Base-by-base conservation (phyloP, 371 early-diverging fungal genomes). In the Rhizomucor pusillus region DNA sequence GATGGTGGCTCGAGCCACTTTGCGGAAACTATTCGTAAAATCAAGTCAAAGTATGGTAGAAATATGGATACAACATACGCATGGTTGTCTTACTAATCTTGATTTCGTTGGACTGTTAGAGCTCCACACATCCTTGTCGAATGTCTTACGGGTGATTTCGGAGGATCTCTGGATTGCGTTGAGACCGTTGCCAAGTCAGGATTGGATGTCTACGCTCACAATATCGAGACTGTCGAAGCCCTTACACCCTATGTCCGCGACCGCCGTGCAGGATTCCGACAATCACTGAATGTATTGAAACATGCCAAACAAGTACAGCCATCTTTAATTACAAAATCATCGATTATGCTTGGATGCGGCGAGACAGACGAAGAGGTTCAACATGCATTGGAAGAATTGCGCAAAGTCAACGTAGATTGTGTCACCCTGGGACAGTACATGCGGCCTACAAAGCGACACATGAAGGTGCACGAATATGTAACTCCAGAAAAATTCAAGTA, bases 341-440 rank as follows among this genome's bases (percentile, higher is more conserved):
- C 92, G 35, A 95, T 98, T 69, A 98, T 98, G 99, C 77, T 98
- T 57, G 99, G 99, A 43, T 85, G 93, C 55, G 99, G 99, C 19
- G 98, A 98, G 68, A 90, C 89, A 5, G 96, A 97, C 58, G 93
- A 86, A 16, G 96, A 98, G 66, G 93, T 98, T 0, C 55, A 88
- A 58, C 83, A 91, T 45, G 88, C 99, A 0, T 67, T 98, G 66
- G 82, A 89, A 62, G 97, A 90, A 52, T 69, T 98, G 56, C 76
- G 97, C 56, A 77, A 82, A 37, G 78, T 83, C 3, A 84, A 89
- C 35, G 97, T 97, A n/a, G 99, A 98, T 64, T 92, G 92, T 39
- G 85, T 98, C 20, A 98, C 99, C 11, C 79, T 98, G 56, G 99
- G 99, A n/a, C 99, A 98, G 73, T 98, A 98, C 69, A 98, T 98